A percentile compares a stretch with the other conserved stretches of the same genome.
These are phyloP conservation scores for Fusarium albidum DNA, from an alignment of 2,329 filamentous ascomycete genomes.

Conservation along the genomic window DNA sequence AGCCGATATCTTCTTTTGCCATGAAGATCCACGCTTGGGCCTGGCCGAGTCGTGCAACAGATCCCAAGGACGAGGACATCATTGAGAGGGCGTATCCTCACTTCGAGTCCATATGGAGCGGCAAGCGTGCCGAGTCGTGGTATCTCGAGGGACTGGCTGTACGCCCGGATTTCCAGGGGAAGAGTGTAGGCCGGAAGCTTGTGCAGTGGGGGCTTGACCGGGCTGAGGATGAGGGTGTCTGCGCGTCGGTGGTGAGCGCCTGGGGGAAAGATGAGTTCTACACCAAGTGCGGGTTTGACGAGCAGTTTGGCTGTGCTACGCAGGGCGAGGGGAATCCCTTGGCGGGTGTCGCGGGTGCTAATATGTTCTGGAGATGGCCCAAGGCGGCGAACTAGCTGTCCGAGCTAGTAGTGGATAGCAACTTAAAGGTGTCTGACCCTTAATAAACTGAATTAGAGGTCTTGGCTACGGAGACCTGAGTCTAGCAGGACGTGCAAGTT, in stretches of 20 bases:
- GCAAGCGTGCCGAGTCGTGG: constrained; percentile 41
- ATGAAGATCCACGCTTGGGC: constrained; percentile 22
- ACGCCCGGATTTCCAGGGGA: constrained; percentile 49
- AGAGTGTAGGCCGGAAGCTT: constrained; percentile 47
- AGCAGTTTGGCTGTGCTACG: constrained; percentile 21
- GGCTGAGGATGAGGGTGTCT: constrained; percentile 47
- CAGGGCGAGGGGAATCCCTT: constrained; percentile 27
- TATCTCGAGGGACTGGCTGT: constrained; percentile 49
- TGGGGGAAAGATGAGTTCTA: constrained; percentile 51
- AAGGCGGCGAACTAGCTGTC: too few species aligned
- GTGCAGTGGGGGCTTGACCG: constrained; percentile 52
- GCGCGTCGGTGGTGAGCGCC: constrained; percentile 49
- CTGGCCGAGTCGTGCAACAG: constrained; percentile 19
- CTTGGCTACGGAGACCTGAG: too few species aligned
- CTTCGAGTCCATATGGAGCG: constrained; percentile 30
- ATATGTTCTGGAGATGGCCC: constrained; percentile 36
- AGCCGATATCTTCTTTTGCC: constrained; percentile 18
- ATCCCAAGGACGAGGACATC: constrained; percentile 22
- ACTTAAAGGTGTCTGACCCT: too few species aligned
- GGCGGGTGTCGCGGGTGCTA: constrained; percentile 9
- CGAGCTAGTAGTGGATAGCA: too few species aligned
- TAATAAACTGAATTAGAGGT: too few species aligned
- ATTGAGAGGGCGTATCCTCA: constrained; percentile 27
- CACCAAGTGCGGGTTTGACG: constrained; percentile 28
- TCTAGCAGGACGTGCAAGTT: too few species aligned